Evolutionary conservation across 768 basidiomycete species (phyloP), one percentile per base, ranked within the genome.

Genomic region (Lanmaoa rubissima): DNA sequence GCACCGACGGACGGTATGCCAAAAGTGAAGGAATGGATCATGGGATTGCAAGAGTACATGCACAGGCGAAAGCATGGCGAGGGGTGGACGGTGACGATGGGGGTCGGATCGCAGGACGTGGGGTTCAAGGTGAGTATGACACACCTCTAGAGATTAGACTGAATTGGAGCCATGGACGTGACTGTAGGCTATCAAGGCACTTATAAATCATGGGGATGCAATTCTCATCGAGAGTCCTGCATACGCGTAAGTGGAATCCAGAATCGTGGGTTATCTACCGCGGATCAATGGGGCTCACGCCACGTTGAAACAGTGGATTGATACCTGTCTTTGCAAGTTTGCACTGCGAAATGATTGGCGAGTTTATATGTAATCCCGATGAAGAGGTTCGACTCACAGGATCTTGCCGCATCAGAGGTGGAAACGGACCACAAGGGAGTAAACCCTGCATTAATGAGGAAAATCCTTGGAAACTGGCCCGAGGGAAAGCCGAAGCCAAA

Each of bases 101-200:
- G 90, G 0, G 76, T 79, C 38, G 91, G 92, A 24, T 88, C 87
- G 40, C 92, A 94, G 72, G 92, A 94, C 75, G 66, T 90, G 61
- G 81, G 93, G 46, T 86, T 80, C 74, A 95, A 94, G 82, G 91
- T 43, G 14, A 24, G 49, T 55, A 7, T 48, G 9, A 50, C 35
- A 19, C 24, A 39, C 49, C 31, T 24, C 35, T 13, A 24, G 41
- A 35, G 21, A 9, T 17, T 28, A 5, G 9, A 38, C 31, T 50
- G 36, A 10, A 14, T 21, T 34, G 16, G 19, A 26, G 16, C 39
- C 21, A 36, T 28, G 51, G 26, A 14, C 24, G 35, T 31, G 26
- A 32, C 19, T 10, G 31, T 43, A 93, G 88, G 85, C 84, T n/a
- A 80, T 89, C 51, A 69, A 75, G 28, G 80, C 83, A 6, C 72